A percentile compares a stretch with the other conserved stretches of the same genome.
Conservation (phyloP, 805 yeast genomes). For the Cyberlindnera nakhonratchasimensis region DNA sequence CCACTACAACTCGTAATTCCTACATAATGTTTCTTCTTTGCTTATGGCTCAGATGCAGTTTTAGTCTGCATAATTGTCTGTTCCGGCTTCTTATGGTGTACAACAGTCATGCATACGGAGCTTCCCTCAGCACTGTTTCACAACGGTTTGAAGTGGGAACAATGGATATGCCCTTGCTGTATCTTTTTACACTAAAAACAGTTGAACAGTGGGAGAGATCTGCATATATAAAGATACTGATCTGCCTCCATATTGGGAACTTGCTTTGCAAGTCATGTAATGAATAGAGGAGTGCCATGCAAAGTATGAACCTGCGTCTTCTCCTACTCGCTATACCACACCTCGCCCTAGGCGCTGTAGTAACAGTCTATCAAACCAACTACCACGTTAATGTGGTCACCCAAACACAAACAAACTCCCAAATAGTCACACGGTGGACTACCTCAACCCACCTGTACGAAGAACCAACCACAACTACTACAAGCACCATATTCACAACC, state of each 20-base stretch:
- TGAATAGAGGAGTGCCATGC: too few relatives aligned
- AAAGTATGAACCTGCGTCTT: too few relatives aligned
- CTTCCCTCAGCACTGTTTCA: conserved; percentile 6
- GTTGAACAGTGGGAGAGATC: too few relatives aligned
- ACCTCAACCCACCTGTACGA: conserved; percentile 2
- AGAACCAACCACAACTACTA: conserved; percentile 22
- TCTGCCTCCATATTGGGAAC: too few relatives aligned
- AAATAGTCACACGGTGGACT: conserved; percentile 12
- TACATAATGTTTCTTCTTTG: too few relatives aligned
- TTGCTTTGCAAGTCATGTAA: too few relatives aligned
- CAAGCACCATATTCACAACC: conserved; percentile 16
- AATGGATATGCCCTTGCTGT: too few relatives aligned
- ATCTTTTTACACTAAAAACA: too few relatives aligned
- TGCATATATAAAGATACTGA: background rate
- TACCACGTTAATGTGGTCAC: conserved; percentile 4
- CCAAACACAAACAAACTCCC: conserved; percentile 4
- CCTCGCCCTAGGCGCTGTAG: background rate
- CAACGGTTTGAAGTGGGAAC: background rate
- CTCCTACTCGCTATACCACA: background rate
- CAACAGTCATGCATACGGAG: background rate
- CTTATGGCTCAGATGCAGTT: too few relatives aligned
- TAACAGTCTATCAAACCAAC: conserved; percentile 11
- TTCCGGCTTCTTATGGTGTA: background rate
- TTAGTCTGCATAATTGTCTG: too few relatives aligned
- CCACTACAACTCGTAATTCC: too few relatives aligned